phyloP scores from a whole-genome alignment of 345 rosid species.

The Pugionium cornutum region DNA sequence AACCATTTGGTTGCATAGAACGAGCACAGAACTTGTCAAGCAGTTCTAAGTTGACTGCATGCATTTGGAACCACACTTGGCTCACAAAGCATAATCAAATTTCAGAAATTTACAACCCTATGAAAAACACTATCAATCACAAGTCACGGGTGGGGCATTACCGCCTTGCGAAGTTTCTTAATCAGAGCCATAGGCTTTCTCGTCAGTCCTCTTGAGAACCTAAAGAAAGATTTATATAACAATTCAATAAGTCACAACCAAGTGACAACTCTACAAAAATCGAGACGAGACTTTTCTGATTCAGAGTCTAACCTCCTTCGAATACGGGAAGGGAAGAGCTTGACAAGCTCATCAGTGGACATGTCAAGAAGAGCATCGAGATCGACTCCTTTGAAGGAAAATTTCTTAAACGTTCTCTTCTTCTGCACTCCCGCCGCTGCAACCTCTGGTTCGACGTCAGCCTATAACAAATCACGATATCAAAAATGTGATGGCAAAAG shows the following conservation, averaged over 20 bases:
- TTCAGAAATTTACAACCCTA: not conserved
- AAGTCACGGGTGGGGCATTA: slow-evolving; percentile 6
- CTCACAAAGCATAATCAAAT: not conserved
- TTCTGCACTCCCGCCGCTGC: slow-evolving; percentile 45
- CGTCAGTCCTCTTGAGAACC: slow-evolving; percentile 71
- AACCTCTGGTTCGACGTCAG: slow-evolving; percentile 48
- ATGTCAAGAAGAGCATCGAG: slow-evolving; percentile 57
- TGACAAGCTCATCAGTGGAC: slow-evolving; percentile 54
- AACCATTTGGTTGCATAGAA: not conserved
- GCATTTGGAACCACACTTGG: not conserved
- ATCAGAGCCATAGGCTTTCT: slow-evolving; percentile 67
- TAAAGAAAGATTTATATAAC: slow-evolving; percentile 3
- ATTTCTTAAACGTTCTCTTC: slow-evolving; percentile 81
- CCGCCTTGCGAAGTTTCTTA: slow-evolving; percentile 64
- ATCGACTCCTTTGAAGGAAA: slow-evolving; percentile 70
- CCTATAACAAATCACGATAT: slow-evolving; percentile 23
- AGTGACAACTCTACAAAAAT: not conserved
- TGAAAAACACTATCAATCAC: too few species aligned
- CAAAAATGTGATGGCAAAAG: not conserved
- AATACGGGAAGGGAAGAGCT: slow-evolving; percentile 62
- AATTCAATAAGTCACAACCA: not conserved
- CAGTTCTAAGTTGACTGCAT: not conserved
- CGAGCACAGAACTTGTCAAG: not conserved
- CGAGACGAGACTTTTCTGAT: not conserved
- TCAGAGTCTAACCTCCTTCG: slow-evolving; percentile 55